Evolutionary conservation across 164 flowering plant species (phyloP), one percentile per base, ranked within the genome.

Genomic region (Cinnamomum chago): DNA sequence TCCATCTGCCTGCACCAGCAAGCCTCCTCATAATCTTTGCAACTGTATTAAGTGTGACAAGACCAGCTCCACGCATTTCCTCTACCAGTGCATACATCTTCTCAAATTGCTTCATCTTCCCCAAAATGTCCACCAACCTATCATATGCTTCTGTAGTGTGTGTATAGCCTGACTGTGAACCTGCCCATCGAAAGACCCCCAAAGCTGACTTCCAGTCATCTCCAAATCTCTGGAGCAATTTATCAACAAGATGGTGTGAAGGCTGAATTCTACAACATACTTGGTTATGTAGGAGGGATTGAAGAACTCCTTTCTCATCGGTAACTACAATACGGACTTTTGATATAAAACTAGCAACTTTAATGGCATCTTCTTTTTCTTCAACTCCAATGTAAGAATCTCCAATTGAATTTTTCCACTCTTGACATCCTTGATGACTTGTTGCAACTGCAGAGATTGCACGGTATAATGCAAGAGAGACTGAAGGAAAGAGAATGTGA

Each of bases 201-300:
- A 91, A 70, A 22, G 98, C 93, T 75, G 90, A 86, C 78, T 82
- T 91, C 93, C 96, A 93, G 72, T 93, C 93, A 76, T 89, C 87
- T 72, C 77, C 86, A 74, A 85, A 91, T 35, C 90, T 85, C 50
- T 60, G 77, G 14, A 93, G 90, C 81, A 93, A 76, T 72, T 68
- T 79, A 33, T 78, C 58, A 15, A 91, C 84, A 65, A 88, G 80
- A 55, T 47, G 3, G 24, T 79, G 72, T 23, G 89, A 83, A 24
- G 84, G 72, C 50, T 71, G 70, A 55, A 90, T 74, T 5, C 55
- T 24, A 71, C 73, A 50, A 77, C 86, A 85, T 58, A 65, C 65
- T 70, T 70, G 71, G 52, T 91, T 89, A 24, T 67, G 22, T 35
- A 68, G 27, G 6, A 93, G 86, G 76, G 82, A 82, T 65, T 76